phyloP scores from a whole-genome alignment of 108 stramenopile genomes.

The Skeletonema potamos region DNA sequence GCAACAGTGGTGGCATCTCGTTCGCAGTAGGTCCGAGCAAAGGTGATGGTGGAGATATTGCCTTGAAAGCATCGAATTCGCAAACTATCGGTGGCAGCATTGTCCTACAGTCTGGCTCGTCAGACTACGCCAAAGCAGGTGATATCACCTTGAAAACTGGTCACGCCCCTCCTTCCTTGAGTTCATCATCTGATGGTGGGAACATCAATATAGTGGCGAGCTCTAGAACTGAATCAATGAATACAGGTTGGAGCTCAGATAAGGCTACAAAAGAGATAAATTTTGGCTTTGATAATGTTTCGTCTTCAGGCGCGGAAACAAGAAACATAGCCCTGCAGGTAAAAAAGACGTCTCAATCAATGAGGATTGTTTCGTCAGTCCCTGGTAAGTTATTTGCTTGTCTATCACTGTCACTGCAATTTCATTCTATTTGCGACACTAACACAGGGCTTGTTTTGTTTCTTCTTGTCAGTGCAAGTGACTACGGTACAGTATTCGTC shows the following conservation, averaged over 20 bases:
- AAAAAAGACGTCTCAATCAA: constrained; percentile 22
- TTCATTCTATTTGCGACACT: not conserved
- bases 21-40: not conserved
- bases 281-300: constrained; percentile 40
- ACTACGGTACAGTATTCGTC: constrained; percentile 57
- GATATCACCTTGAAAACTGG: constrained; percentile 23
- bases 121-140: constrained; percentile 10
- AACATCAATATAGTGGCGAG: constrained; percentile 40
- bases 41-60: constrained; percentile 5
- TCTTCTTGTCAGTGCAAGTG: constrained; percentile 45
- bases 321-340: constrained; percentile 27
- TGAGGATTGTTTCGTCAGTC: constrained; percentile 6
- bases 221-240: not conserved
- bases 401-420: not conserved
- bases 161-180: not conserved
- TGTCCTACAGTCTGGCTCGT: constrained; percentile 19
- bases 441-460: not conserved
- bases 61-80: not conserved
- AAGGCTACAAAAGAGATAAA: constrained; percentile 32
- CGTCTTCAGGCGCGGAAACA: not conserved
- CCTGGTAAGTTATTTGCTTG: not conserved
- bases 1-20: constrained; percentile 4
- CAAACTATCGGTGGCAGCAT: constrained; percentile 7
- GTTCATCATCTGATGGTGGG: constrained; percentile 18
- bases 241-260: not conserved